Percentiles rank a stretch among this genome's conserved stretches.
These are phyloP conservation scores for Spizellomyces punctatus DNA, from an alignment of 192 early-diverging fungal genomes.

Conservation along the genomic window DNA sequence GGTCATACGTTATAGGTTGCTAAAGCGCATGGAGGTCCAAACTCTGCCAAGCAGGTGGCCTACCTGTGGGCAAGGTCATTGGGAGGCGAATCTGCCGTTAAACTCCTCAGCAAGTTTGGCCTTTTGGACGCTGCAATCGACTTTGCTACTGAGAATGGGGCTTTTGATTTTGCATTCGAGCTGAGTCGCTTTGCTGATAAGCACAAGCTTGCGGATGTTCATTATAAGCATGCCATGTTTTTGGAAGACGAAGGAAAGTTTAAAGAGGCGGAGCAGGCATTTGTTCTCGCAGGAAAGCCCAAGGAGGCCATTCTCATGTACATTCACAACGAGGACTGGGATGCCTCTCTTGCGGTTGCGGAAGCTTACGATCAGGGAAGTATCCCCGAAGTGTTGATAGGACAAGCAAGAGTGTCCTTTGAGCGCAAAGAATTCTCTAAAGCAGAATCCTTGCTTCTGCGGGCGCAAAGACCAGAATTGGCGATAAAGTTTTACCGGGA, in stretches of 20 bases:
- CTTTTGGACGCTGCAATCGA: conserved; percentile 67
- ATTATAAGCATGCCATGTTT: conserved; percentile 69
- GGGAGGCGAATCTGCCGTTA: conserved; percentile 65
- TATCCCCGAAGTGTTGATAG: conserved; percentile 60
- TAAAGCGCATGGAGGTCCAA: conserved; percentile 58
- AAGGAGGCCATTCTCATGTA: conserved; percentile 74
- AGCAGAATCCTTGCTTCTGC: conserved; percentile 57
- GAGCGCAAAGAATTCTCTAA: conserved; percentile 58
- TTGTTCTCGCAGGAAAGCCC: conserved; percentile 63
- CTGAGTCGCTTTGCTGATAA: conserved; percentile 63
- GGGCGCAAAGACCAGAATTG: conserved; percentile 64
- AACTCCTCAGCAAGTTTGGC: conserved; percentile 62
- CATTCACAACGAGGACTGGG: conserved; percentile 72
- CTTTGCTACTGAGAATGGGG: conserved; percentile 68
- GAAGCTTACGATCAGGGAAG: conserved; percentile 58
- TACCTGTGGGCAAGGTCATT: conserved; percentile 69
- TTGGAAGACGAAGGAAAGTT: conserved; percentile 65
- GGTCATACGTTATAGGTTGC: conserved; percentile 43
- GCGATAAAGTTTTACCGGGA: conserved; percentile 66
- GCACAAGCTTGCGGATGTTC: conserved; percentile 61
- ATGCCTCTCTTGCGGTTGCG: conserved; percentile 58
- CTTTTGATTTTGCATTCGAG: conserved; percentile 71
- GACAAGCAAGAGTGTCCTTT: conserved; percentile 61
- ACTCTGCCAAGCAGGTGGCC: conserved; percentile 64
- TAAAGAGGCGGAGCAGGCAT: conserved; percentile 63